phyloP scores from a whole-genome alignment of 106 monocot species.

The Phalaenopsis aphrodite region DNA sequence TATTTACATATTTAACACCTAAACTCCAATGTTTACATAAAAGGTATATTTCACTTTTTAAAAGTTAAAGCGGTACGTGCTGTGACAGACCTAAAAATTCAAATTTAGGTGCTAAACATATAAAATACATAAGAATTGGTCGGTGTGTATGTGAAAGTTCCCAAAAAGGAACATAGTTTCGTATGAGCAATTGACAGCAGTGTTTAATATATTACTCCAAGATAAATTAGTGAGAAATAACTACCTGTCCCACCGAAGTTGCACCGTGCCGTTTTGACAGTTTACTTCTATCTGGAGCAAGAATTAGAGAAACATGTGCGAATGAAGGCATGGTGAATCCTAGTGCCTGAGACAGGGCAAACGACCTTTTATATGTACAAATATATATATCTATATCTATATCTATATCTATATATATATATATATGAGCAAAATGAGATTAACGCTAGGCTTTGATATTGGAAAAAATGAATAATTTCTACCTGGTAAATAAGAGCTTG shows the following conservation, averaged over 20 bases:
- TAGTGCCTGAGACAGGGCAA: conserved; percentile 49
- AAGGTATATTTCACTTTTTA: too few relatives aligned
- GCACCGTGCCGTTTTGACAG: conserved; percentile 99
- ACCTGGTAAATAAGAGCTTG: conserved; percentile 98
- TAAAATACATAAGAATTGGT: too few relatives aligned
- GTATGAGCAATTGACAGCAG: neutral
- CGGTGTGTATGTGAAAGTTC: too few relatives aligned
- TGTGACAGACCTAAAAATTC: too few relatives aligned
- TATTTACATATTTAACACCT: too few relatives aligned
- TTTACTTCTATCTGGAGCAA: conserved; percentile 97
- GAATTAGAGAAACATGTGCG: conserved; percentile 98
- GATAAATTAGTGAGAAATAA: neutral
- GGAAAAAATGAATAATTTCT: conserved; percentile 5
- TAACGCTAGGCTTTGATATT: neutral
- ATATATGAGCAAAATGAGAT: neutral
- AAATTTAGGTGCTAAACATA: too few relatives aligned
- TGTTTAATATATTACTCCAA: neutral
- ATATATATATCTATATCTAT: too few relatives aligned
- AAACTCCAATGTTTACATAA: too few relatives aligned
- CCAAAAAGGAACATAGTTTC: neutral
- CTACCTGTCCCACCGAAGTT: conserved; percentile 98
- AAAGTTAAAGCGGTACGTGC: too few relatives aligned
- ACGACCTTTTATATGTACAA: neutral
- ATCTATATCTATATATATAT: too few relatives aligned
- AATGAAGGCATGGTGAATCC: conserved; percentile 91